Base-by-base conservation (phyloP, 2,329 filamentous ascomycete genomes). In the Colletotrichum sp. region DNA sequence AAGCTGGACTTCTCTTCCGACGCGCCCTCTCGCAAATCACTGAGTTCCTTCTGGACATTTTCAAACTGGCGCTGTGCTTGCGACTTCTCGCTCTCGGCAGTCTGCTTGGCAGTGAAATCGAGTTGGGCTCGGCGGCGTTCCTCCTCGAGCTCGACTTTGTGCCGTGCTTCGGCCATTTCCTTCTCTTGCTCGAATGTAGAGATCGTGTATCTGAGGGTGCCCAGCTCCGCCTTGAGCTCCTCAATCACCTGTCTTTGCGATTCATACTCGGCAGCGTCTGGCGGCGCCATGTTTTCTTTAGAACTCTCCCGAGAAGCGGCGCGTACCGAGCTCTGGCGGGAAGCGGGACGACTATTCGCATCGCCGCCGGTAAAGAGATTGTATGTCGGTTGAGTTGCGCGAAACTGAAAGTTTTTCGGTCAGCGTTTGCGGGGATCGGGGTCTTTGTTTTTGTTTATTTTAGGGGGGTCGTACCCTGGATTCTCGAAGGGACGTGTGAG, bases 161-260 rank as follows among this genome's bases (percentile, higher is more conserved):
- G 94, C 77, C 95, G 93, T 18, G 98, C 88, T 12, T 92, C 90
- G 64, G 93, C 88, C 80, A 98, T 91, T 74, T 98, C 95, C 79
- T 94, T 93, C 81, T 99, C 96, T 79, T 98, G 95, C 80, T 96
- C 96, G 69, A 95, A 87, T 21, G 94, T 96, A 80, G 96, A 94
- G 78, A 98, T 90, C 74, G 96, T 95, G 86, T 98, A 99, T 77
- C 93, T 93, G 67, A 98, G 87, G 0, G 95, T 95, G 77, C 96
- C 97, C 57, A 99, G 88, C 84, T 98, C 95, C 3, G 96, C 95
- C 81, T 96, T 96, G 30, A 99, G 89, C 78, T 96, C 94, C 81
- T 99, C 96, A 75, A 90, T 91, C 43, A 87, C 87, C 71, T 86
- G 88, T 65, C 88, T 87, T 81, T 90, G 91, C 61, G 86, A 88